A percentile compares a stretch with the other conserved stretches of the same genome.
Evolutionary conservation across 306 rosid genomes (phyloP).

Genomic region (Quercus ilex): DNA sequence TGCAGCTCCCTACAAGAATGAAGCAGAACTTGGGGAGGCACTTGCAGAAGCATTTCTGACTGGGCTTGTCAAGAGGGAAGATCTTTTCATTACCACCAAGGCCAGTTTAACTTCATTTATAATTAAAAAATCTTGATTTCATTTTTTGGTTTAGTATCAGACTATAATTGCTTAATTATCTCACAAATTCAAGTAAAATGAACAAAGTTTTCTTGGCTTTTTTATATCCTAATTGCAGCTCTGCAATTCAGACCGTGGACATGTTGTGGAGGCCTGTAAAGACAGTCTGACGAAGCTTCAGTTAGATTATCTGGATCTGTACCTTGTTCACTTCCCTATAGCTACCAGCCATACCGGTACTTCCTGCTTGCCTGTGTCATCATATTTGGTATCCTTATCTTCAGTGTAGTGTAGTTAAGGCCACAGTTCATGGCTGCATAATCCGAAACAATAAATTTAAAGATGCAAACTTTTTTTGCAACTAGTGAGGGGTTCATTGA

Average conservation of each 20-base stretch:
- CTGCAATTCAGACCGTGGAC: constrained; percentile 96
- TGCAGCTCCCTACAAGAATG: constrained; percentile 73
- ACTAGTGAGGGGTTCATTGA: too few species aligned
- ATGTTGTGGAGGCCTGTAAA: constrained; percentile 77
- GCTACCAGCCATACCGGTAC: constrained; percentile 73
- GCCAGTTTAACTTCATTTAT: constrained; percentile 23
- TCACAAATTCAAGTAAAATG: background rate
- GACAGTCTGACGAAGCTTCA: constrained; percentile 83
- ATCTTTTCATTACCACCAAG: constrained; percentile 80
- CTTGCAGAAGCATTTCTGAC: constrained; percentile 63
- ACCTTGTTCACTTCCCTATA: constrained; percentile 83
- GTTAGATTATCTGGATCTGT: constrained; percentile 72
- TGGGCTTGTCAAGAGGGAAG: constrained; percentile 81
- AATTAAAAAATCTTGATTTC: background rate
- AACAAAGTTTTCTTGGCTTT: background rate
- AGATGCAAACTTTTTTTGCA: too few species aligned
- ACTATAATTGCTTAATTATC: too few species aligned
- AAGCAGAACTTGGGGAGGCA: constrained; percentile 80
- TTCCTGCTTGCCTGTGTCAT: background rate
- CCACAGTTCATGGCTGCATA: background rate
- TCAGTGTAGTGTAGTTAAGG: background rate
- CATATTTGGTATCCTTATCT: too few species aligned
- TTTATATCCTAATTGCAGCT: constrained; percentile 50
- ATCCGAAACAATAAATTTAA: too few species aligned
- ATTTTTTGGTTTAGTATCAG: background rate